These are phyloP conservation scores for Calcarisporium arbuscula DNA, from an alignment of 2,329 filamentous ascomycete species.

Conservation along the genomic window DNA sequence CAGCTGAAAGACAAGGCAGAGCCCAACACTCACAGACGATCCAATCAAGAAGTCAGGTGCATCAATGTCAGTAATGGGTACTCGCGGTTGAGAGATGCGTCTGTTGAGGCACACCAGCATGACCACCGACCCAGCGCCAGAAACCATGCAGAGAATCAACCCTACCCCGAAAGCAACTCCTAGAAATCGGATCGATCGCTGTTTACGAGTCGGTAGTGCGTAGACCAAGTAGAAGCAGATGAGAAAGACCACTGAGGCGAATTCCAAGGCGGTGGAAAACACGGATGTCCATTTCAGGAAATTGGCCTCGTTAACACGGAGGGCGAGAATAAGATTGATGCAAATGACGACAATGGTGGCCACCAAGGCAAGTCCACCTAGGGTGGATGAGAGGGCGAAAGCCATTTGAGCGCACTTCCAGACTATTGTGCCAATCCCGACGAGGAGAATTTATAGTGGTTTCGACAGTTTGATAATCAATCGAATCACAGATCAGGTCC, in stretches of 20 bases:
- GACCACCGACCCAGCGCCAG: conserved; percentile 38
- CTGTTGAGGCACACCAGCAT: conserved; percentile 33
- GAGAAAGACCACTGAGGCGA: conserved; percentile 17
- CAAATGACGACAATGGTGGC: conserved; percentile 9
- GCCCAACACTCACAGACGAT: conserved; percentile 36
- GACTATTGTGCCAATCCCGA: too few species aligned
- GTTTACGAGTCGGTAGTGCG: conserved; percentile 13
- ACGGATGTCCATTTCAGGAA: conserved; percentile 17
- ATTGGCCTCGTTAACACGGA: conserved; percentile 2
- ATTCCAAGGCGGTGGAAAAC: conserved; percentile 22
- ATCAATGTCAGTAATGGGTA: conserved; percentile 6
- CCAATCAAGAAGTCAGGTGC: conserved; percentile 32
- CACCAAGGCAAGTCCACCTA: conserved; percentile 9
- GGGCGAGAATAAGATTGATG: conserved; percentile 10
- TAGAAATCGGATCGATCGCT: conserved; percentile 17
- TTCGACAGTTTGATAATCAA: too few species aligned
- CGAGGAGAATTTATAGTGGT: too few species aligned
- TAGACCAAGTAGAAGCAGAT: conserved; percentile 28
- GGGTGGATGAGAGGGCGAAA: conserved; percentile 5
- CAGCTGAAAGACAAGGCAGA: conserved; percentile 42
- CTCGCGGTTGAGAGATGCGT: too few species aligned
- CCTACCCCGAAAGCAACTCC: conserved; percentile 19
- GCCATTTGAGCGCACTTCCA: too few species aligned
- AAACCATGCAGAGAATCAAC: conserved; percentile 35
- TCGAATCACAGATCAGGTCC: too few species aligned